Percentiles rank a stretch among this genome's conserved stretches.
Conservation (phyloP, 345 rosid species). For the Camelina sativa region DNA sequence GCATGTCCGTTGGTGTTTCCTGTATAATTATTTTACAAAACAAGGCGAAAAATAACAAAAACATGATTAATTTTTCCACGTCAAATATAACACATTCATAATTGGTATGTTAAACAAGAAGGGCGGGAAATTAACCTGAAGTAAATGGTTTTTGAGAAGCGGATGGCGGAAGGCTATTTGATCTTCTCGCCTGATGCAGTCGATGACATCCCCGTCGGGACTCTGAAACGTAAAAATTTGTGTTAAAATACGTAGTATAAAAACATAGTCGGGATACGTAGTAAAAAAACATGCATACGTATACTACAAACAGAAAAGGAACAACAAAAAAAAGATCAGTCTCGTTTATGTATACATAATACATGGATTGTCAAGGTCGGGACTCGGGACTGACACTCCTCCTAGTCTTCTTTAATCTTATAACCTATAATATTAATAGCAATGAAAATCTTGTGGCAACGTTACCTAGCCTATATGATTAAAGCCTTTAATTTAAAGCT, state of each 20-base stretch:
- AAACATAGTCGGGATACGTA: too few species aligned
- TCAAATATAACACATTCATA: background rate
- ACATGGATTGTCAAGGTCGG: too few species aligned
- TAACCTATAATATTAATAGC: background rate
- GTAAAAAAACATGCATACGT: too few species aligned
- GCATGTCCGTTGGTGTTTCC: background rate
- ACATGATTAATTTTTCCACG: background rate
- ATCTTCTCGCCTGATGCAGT: background rate
- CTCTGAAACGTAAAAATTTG: background rate
- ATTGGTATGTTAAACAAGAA: too few species aligned
- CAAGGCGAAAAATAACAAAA: background rate
- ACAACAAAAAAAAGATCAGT: too few species aligned
- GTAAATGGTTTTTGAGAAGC: background rate
- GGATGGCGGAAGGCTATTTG: background rate
- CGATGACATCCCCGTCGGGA: background rate
- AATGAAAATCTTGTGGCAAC: background rate
- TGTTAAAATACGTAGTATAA: too few species aligned
- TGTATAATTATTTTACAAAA: background rate
- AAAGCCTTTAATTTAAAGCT: too few species aligned
- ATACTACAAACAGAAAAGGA: too few species aligned
- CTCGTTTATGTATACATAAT: too few species aligned
- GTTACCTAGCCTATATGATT: background rate
- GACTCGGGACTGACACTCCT: too few species aligned
- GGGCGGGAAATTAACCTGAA: too few species aligned
- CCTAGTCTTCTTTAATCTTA: background rate